phyloP scores from a whole-genome alignment of 1,139 yeast species.

The Lodderomyces parapsilosis region DNA sequence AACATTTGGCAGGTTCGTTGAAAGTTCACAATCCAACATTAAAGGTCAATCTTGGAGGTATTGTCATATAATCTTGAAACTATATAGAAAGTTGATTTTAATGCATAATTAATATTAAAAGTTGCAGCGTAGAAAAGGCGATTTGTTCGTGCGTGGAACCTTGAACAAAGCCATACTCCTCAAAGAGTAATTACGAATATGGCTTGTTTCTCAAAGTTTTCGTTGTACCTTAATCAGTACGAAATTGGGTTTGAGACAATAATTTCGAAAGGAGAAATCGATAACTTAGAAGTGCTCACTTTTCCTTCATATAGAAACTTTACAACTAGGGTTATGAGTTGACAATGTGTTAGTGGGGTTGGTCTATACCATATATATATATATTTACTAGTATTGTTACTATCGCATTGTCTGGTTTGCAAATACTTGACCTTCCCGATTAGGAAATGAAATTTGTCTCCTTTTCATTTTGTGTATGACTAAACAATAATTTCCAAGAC shows the following conservation, averaged over 20 bases:
- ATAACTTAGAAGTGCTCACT: no score
- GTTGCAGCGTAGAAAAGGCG: no score
- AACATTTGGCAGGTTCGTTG: conserved; percentile 4
- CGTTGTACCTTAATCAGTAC: no score
- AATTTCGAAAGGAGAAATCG: neutral
- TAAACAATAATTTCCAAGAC: neutral
- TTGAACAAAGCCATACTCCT: no score
- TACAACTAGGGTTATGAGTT: neutral
- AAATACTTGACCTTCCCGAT: conserved; percentile 1
- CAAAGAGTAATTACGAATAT: no score
- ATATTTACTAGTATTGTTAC: neutral
- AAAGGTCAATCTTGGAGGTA: conserved; percentile 13
- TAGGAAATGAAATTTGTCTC: neutral
- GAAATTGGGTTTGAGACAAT: no score
- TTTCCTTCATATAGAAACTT: no score
- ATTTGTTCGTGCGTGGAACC: no score
- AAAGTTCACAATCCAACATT: neutral
- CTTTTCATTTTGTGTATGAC: neutral
- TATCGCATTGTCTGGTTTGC: neutral
- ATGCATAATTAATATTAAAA: neutral
- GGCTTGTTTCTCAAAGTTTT: no score
- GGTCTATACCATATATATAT: neutral
- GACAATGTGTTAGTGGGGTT: neutral
- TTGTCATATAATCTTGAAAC: conserved; percentile 6
- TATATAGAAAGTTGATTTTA: neutral